Conservation (phyloP, 2,329 filamentous ascomycete species). For the Ceratocystis lukuohia region DNA sequence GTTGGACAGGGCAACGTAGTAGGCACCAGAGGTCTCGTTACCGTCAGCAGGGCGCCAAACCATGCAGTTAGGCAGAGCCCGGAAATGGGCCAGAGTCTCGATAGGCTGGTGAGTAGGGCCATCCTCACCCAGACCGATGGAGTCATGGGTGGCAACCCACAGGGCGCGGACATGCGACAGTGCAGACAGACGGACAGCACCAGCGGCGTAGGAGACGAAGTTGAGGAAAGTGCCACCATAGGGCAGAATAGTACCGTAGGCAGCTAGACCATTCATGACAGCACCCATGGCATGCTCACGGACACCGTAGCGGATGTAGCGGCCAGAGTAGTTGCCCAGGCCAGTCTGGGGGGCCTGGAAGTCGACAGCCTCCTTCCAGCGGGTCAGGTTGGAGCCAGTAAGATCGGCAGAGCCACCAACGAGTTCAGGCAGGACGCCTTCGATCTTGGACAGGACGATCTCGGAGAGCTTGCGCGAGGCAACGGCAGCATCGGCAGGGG, state of each 20-base stretch:
- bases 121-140: constrained; percentile 96
- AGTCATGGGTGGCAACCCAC: constrained; percentile 97
- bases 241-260: constrained; percentile 89
- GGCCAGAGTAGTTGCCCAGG: constrained; percentile 79
- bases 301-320: constrained; percentile 87
- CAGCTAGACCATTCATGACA: constrained; percentile 87
- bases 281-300: constrained; percentile 86
- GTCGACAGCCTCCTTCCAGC: constrained; percentile 93
- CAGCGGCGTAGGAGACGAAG: constrained; percentile 96
- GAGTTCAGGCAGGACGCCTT: constrained; percentile 73
- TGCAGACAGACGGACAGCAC: constrained; percentile 84
- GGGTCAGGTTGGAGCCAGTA: constrained; percentile 96
- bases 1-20: constrained; percentile 86
- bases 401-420: constrained; percentile 93
- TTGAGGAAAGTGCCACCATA: constrained; percentile 96
- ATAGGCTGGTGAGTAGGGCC: constrained; percentile 98
- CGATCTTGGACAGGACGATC: constrained; percentile 77
- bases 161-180: constrained; percentile 83
- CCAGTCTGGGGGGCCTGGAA: constrained; percentile 83
- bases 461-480: constrained; percentile 96
- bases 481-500: constrained; percentile 66
- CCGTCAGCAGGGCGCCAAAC: constrained; percentile 97
- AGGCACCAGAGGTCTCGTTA: constrained; percentile 95
- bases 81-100: constrained; percentile 96
- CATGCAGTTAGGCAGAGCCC: constrained; percentile 96